Evolutionary conservation across 208 protist genomes (phyloP).

Genomic region (Leishmania guyanensis): DNA sequence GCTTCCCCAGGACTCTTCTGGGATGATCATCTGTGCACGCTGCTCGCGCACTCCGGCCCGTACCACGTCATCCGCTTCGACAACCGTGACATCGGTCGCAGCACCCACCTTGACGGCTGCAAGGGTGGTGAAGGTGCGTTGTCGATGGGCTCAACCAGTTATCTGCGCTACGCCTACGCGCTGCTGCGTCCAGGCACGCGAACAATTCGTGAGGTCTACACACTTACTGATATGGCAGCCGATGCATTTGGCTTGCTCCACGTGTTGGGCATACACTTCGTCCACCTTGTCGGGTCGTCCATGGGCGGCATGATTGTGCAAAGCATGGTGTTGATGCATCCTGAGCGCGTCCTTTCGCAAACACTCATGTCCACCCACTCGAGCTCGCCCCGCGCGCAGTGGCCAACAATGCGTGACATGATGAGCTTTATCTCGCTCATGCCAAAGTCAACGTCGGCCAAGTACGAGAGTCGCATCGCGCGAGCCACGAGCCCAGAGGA

Average conservation of each 20-base stretch:
- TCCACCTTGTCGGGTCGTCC: constrained; percentile 70
- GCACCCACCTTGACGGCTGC: constrained; percentile 60
- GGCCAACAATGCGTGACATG: constrained; percentile 50
- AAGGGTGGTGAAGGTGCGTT: neutral
- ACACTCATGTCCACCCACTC: constrained; percentile 55
- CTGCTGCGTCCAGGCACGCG: constrained; percentile 37
- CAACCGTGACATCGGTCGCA: constrained; percentile 74
- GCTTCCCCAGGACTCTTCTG: constrained; percentile 55
- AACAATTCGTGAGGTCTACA: constrained; percentile 50
- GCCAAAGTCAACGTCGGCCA: constrained; percentile 37
- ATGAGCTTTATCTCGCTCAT: constrained; percentile 39
- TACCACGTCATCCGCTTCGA: constrained; percentile 79
- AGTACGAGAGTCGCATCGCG: constrained; percentile 34
- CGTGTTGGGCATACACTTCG: constrained; percentile 31
- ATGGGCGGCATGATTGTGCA: constrained; percentile 80
- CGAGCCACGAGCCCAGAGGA: constrained; percentile 31
- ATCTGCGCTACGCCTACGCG: constrained; percentile 29
- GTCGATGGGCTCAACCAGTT: constrained; percentile 6
- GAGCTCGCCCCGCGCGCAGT: constrained; percentile 25
- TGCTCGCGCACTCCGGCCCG: constrained; percentile 32
- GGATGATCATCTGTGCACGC: constrained; percentile 56
- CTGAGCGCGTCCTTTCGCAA: constrained; percentile 50
- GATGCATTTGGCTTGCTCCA: constrained; percentile 68
- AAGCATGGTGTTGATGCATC: constrained; percentile 54
- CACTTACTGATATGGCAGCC: constrained; percentile 59